Percentiles rank a stretch among this genome's conserved stretches.
These are phyloP conservation scores for Cystobasidium sp. DNA, from an alignment of 1,284 basidiomycete species.

Conservation along the genomic window DNA sequence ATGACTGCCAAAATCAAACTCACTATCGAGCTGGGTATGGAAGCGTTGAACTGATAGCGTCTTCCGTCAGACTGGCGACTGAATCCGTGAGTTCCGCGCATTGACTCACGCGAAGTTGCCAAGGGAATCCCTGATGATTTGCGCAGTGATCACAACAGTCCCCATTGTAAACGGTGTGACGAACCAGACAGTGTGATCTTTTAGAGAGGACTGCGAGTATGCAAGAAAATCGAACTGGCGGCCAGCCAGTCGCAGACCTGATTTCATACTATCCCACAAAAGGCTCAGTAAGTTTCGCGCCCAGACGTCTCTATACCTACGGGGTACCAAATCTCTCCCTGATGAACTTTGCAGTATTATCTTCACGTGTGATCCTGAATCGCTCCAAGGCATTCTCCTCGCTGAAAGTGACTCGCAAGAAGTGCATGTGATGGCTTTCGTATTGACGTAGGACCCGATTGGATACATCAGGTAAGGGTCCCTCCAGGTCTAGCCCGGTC, in stretches of 20 bases:
- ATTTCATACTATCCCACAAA: not conserved
- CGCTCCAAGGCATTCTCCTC: constrained; percentile 66
- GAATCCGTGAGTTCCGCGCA: too few relatives aligned
- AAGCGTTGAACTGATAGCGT: too few relatives aligned
- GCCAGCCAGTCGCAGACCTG: not conserved
- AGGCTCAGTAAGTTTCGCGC: not conserved
- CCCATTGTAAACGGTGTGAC: not conserved
- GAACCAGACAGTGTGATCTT: constrained; percentile 28
- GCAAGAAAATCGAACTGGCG: not conserved
- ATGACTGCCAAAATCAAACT: too few relatives aligned
- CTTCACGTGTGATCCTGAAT: constrained; percentile 40
- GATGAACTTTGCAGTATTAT: constrained; percentile 60
- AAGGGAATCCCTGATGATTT: not conserved
- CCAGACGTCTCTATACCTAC: not conserved
- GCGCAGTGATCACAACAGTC: not conserved
- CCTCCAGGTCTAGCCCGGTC: constrained; percentile 4
- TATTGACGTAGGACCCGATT: constrained; percentile 26
- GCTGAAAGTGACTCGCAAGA: constrained; percentile 74
- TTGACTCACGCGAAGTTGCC: constrained; percentile 11
- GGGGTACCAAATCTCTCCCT: constrained; percentile 60
- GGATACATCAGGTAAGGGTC: constrained; percentile 26
- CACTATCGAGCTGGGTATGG: too few relatives aligned
- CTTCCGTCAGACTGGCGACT: too few relatives aligned
- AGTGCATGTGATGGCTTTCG: constrained; percentile 58
- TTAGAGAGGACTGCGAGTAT: not conserved